Conservation (phyloP, 805 yeast species). For the Lipomyces lipofer region DNA sequence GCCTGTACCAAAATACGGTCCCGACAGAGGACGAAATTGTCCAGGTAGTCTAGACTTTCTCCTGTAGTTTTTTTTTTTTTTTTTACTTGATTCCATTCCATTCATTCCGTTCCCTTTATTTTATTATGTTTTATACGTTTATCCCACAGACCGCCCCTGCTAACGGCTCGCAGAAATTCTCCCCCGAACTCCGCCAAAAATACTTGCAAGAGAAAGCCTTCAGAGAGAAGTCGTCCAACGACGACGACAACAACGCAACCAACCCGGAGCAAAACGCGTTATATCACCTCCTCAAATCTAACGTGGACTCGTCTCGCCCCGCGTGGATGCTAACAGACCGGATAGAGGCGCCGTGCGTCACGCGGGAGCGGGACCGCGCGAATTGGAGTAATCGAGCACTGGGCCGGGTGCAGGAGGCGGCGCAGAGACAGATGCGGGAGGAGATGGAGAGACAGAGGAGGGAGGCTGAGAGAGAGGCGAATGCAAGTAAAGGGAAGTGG, state of each 20-base stretch:
- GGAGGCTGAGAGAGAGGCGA: constrained; percentile 4
- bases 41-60: constrained; percentile 41
- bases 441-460: constrained; percentile 18
- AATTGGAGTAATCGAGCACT: constrained; percentile 15
- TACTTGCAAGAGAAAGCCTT: constrained; percentile 57
- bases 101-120: background rate
- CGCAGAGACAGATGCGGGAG: constrained; percentile 17
- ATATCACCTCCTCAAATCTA: constrained; percentile 18
- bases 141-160: background rate
- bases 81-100: too few species aligned
- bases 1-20: constrained; percentile 69
- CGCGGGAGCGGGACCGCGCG: constrained; percentile 24
- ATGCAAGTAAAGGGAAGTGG: background rate
- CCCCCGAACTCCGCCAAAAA: constrained; percentile 80
- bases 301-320: constrained; percentile 28
- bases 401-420: constrained; percentile 15
- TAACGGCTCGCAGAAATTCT: constrained; percentile 44
- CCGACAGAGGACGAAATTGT: constrained; percentile 85
- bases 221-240: background rate
- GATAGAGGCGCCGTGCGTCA: constrained; percentile 19
- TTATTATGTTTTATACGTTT: background rate
- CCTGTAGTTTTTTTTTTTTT: background rate
- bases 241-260: background rate
- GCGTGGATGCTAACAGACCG: constrained; percentile 29
- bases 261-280: constrained; percentile 6